Conservation (phyloP, 768 basidiomycete species). For the Kwoniella sp. region DNA sequence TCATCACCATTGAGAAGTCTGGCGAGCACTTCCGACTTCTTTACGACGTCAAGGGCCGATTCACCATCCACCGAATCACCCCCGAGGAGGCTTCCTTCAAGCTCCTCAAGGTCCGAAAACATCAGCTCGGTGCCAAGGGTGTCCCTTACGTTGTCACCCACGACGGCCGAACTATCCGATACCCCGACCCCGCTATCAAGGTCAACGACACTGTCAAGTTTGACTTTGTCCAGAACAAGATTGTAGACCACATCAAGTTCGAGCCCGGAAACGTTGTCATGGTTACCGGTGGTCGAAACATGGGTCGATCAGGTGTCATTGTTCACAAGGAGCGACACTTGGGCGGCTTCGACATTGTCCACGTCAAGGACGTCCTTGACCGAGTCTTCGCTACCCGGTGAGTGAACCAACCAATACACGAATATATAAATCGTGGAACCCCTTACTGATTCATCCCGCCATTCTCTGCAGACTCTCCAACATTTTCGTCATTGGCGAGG, state of each 20-base stretch:
- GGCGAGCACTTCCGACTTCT: conserved; percentile 99
- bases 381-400: conserved; percentile 97
- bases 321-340: conserved; percentile 95
- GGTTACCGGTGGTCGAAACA: conserved; percentile 99
- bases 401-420: conserved; percentile 18
- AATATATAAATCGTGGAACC: not conserved
- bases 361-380: conserved; percentile 93
- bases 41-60: conserved; percentile 99
- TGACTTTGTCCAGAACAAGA: conserved; percentile 92
- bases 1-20: conserved; percentile 95
- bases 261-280: conserved; percentile 96
- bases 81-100: conserved; percentile 96
- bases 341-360: conserved; percentile 98
- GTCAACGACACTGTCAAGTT: conserved; percentile 98
- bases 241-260: conserved; percentile 86
- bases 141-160: conserved; percentile 98
- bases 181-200: conserved; percentile 91
- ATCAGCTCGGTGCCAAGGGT: conserved; percentile 87
- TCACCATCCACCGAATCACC: conserved; percentile 99
- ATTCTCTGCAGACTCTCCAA: conserved; percentile 72
- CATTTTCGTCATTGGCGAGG: conserved; percentile 97
- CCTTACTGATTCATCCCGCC: not conserved
- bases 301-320: conserved; percentile 96
- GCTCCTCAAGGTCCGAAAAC: conserved; percentile 82
- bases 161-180: conserved; percentile 99